Evolutionary conservation across 1,284 basidiomycete species (phyloP), one percentile per base, ranked within the genome.

Genomic region (Ganoderma resinaceum): DNA sequence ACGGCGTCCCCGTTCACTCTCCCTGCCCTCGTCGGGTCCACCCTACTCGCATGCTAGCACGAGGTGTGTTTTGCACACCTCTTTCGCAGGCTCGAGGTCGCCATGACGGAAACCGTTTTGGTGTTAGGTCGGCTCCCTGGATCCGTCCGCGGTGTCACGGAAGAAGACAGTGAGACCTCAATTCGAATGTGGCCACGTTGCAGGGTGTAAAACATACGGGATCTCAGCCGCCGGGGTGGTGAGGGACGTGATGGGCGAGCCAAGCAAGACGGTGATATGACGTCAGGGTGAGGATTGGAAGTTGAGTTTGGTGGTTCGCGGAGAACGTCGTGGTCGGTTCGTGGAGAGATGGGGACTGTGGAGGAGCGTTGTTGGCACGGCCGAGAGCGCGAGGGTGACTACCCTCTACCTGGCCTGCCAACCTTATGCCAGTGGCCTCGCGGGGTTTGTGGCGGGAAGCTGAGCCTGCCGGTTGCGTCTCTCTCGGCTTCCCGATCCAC

Each of bases 211-310:
- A 55, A 55, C 43, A 8, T 37, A 61, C 20, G 35, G 63, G 26
- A 26, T 49, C 46, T 49, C 46, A 12, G 46, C 35, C 29, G 38
- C n/a, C 42, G 26, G 58, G 55, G 23, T 65, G 52, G 59, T 40
- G 60, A 35, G 23, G 16, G 31, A 23, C 46, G 43, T 49, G 46
- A 49, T 49, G 14, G 46, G 46, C 46, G 46, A 26, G 9, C 7
- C 11, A 26, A 20, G 46, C n/a, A 49, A 49, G 46, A 20, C 14
- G 46, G 46, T 1, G 46, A 49, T 26, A 52, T 72, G 71, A 72
- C 71, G 71, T 72, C 71, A 72, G 53, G 26, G 61, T 55, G 20
- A 68, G 70, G 68, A 68, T 66, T 66, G 46, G 68, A 66, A 68
- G 68, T 42, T 67, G 35, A 61, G 66, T 65, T 62, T 64, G 68